phyloP scores from a whole-genome alignment of 306 rosid species.

The Acacia crassicarpa region DNA sequence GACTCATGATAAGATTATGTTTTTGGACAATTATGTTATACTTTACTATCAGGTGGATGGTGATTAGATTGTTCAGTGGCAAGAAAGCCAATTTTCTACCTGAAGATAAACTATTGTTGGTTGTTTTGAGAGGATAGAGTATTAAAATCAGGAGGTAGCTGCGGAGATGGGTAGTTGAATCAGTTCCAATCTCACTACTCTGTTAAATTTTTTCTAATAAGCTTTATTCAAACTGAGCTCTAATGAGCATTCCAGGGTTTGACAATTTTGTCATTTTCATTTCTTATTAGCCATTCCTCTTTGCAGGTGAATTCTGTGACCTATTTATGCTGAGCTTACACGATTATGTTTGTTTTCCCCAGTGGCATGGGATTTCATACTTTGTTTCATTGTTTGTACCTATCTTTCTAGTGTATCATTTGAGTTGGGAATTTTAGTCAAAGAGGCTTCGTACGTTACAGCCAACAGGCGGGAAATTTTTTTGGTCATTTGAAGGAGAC shows the following conservation, averaged over 20 bases:
- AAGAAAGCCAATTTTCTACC: slow-evolving; percentile 7
- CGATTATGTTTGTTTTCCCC: background rate
- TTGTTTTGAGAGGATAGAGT: background rate
- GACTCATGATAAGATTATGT: slow-evolving; percentile 15
- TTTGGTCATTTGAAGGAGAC: background rate
- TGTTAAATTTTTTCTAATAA: background rate
- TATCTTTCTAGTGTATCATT: background rate
- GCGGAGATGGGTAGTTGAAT: background rate
- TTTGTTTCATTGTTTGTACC: background rate
- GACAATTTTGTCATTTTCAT: background rate
- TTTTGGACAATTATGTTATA: background rate
- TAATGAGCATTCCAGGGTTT: background rate
- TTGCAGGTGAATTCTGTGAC: background rate
- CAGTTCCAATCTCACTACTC: background rate
- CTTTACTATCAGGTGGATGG: slow-evolving; percentile 13
- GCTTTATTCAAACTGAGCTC: background rate
- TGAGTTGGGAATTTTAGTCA: background rate
- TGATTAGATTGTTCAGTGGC: slow-evolving; percentile 19
- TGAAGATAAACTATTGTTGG: slow-evolving; percentile 4
- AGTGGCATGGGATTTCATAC: background rate
- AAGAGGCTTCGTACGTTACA: background rate
- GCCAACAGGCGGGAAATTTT: background rate
- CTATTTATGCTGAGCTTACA: background rate
- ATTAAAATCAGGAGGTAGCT: slow-evolving; percentile 13
- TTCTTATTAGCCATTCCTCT: background rate